A percentile compares a stretch with the other conserved stretches of the same genome.
These are phyloP conservation scores for Ophioceras dolichostomum DNA, from an alignment of 2,329 filamentous ascomycete genomes.

Conservation along the genomic window DNA sequence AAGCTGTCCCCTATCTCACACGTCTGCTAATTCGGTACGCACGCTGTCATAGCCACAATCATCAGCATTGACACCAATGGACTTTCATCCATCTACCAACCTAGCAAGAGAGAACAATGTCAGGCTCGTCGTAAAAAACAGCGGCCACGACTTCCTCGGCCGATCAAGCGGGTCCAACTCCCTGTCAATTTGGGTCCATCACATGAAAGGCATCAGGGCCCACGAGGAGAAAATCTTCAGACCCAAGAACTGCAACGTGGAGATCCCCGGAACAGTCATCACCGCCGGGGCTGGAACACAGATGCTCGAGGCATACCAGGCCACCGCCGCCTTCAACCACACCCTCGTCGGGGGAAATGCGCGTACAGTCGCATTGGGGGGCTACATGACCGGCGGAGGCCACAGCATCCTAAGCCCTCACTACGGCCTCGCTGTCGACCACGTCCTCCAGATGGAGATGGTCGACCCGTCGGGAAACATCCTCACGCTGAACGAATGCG, in stretches of 20 bases:
- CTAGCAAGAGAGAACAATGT: constrained; percentile 17
- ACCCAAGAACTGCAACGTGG: constrained; percentile 22
- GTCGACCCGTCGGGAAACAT: constrained; percentile 39
- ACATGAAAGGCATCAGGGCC: constrained; percentile 22
- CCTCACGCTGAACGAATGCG: constrained; percentile 35
- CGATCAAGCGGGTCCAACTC: constrained; percentile 35
- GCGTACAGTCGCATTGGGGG: constrained; percentile 45
- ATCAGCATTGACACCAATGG: neutral
- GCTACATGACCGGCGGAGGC: constrained; percentile 49
- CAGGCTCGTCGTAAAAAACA: constrained; percentile 26
- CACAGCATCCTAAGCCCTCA: constrained; percentile 39
- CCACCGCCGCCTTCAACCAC: constrained; percentile 29
- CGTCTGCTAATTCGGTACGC: too few species aligned
- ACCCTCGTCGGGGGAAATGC: constrained; percentile 42
- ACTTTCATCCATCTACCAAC: neutral
- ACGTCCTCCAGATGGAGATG: constrained; percentile 45
- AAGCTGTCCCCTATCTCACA: constrained; percentile 2
- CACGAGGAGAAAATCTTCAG: constrained; percentile 26
- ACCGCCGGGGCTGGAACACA: constrained; percentile 40
- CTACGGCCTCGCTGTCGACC: constrained; percentile 50
- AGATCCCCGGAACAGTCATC: constrained; percentile 34
- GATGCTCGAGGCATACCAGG: constrained; percentile 33
- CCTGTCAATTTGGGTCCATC: constrained; percentile 21
- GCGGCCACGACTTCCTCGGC: constrained; percentile 28
- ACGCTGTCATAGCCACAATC: neutral